Evolutionary conservation across 179 eudicot species (phyloP), one percentile per base, ranked within the genome.

Genomic region (Silene vulgaris): DNA sequence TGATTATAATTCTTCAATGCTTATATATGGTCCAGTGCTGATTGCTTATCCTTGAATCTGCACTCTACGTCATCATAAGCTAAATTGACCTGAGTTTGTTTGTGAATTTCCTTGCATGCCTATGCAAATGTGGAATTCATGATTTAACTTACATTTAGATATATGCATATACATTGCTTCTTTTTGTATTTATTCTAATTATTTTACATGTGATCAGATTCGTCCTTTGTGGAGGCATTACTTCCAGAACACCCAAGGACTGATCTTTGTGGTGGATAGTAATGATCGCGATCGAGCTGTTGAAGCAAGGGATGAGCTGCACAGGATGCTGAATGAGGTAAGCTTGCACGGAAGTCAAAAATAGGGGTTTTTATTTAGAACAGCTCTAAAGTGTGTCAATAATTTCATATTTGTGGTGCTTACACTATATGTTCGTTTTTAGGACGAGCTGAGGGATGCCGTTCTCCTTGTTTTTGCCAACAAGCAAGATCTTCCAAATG

Each of bases 181-280:
- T 3, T 32, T 50, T 17, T 8, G 23, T 26, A 29, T 17, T 37
- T 54, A n/a, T 26, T 19, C 23, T 64, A 7, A 19, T 57, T 6
- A 9, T 50, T 37, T 26, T 71, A 8, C 61, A 77, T 64, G 1
- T 17, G 17, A 54, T 63, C 76, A 83, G 86, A 80, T 80, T 21
- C 81, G 83, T 13, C 84, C 86, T 54, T 69, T 83, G 69, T 83
- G 86, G 84, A 82, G 85, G 68, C 85, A 82, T 74, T 82, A 82
- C 78, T 82, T 82, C 73, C 85, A 82, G 45, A 82, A 80, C 72
- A 88, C 91, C 17, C 89, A 88, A 78, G 91, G 91, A 21, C 86
- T 88, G n/a, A 88, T 88, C 81, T 88, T 88, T 79, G 91, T 88
- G 79, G 92, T 88, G 74, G 92, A 88, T 74, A 88, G 92, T 70